These are phyloP conservation scores for Ramaria sp. DNA, from an alignment of 768 basidiomycete species.

Conservation along the genomic window DNA sequence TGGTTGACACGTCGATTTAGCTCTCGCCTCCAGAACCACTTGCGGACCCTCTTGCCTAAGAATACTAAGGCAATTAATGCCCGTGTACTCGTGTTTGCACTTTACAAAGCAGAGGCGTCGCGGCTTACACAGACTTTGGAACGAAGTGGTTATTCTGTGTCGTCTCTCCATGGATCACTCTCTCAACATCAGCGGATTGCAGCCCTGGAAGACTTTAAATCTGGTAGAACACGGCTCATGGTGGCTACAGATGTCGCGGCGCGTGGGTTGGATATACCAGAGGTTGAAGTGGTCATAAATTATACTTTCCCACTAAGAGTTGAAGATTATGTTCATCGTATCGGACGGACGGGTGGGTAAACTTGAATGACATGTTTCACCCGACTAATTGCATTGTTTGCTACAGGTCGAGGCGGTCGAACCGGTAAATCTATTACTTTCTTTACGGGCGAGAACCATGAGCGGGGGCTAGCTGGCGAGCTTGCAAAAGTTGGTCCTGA, in stretches of 20 bases:
- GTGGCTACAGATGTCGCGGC: constrained; percentile 98
- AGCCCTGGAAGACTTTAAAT: constrained; percentile 79
- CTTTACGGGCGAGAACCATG: constrained; percentile 89
- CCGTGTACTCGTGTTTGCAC: constrained; percentile 82
- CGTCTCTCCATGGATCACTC: constrained; percentile 86
- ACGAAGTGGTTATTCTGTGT: constrained; percentile 67
- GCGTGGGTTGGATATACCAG: constrained; percentile 92
- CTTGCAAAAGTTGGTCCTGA: constrained; percentile 39
- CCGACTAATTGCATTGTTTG: constrained; percentile 12
- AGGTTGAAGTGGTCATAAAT: constrained; percentile 89
- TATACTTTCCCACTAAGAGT: constrained; percentile 97
- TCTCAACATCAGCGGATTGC: constrained; percentile 75
- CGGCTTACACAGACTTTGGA: constrained; percentile 76
- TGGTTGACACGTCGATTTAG: constrained; percentile 23
- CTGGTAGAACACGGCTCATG: constrained; percentile 66
- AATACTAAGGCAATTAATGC: constrained; percentile 48
- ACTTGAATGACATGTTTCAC: constrained; percentile 6
- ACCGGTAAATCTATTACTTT: constrained; percentile 90
- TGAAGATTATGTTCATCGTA: constrained; percentile 87
- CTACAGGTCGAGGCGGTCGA: constrained; percentile 76
- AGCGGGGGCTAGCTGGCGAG: constrained; percentile 82
- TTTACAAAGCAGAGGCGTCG: constrained; percentile 96
- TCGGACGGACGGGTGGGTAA: constrained; percentile 70
- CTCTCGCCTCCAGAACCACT: constrained; percentile 45
- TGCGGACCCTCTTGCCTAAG: constrained; percentile 47